Evolutionary conservation across 768 basidiomycete genomes (phyloP), one percentile per base, ranked within the genome.

Genomic region (Tephrocybe sp.): DNA sequence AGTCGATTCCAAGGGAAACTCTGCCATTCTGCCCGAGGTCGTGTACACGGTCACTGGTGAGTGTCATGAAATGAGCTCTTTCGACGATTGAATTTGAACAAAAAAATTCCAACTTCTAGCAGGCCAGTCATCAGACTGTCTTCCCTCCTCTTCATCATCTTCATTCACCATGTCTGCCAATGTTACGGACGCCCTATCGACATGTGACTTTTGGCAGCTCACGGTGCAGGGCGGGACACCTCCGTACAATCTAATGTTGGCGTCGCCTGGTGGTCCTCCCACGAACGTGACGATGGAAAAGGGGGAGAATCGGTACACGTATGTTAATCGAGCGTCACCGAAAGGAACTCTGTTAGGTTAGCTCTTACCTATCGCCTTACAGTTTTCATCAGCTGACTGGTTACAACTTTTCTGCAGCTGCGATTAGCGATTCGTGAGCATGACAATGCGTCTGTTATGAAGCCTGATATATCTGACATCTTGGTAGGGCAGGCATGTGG

Each of bases 121-220:
- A 31, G 68, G 69, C n/a, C 54, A 64, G 37, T 56, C 59, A 13
- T 69, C 67, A 33, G 55, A 68, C 57, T 67, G 70, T 52, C 46
- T 69, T 54, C 29, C 59, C 37, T 40, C 60, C 24, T 42, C 53
- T 8, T 54, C 53, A 4, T 31, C 56, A 3, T 56, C 62, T 3
- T 44, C 64, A 15, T 70, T 74, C 45, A 69, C 61, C 0, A 61
- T 76, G 16, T 50, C 61, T 4, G 58, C 68, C 13, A 74, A 72
- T 50, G 60, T 69, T 21, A 69, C 72, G 7, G 56, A 47, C 8
- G 55, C 58, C 1, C 39, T 76, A 3, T 52, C 56, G 11, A 71
- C 74, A 15, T 79, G 75, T 49, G 58, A 71, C 30, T 66, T 67
- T 4, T 75, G 74, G 73, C 69, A 72, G 2, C 51, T 74, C 11